phyloP scores from a whole-genome alignment of 768 basidiomycete genomes.

The Inosperma sp. region DNA sequence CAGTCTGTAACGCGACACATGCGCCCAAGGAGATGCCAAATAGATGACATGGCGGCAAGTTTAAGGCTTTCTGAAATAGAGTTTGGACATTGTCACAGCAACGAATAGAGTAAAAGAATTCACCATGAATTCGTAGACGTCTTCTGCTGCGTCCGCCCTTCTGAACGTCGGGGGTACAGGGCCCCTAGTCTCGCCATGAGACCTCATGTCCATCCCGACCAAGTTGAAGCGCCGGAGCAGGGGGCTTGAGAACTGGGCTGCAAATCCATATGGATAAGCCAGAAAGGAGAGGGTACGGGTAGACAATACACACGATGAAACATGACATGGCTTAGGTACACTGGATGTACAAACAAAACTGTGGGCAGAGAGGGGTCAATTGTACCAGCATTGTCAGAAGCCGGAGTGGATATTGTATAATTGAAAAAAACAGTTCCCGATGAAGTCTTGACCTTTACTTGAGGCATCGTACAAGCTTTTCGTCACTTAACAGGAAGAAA shows the following conservation, averaged over 20 bases:
- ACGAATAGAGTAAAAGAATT: conserved; percentile 2
- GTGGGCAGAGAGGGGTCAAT: conserved; percentile 32
- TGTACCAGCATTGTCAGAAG: conserved; percentile 21
- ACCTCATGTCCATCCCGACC: conserved; percentile 30
- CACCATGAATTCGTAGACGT: conserved; percentile 35
- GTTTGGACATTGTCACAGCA: not conserved
- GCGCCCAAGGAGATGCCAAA: conserved; percentile 36
- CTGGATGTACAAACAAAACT: conserved; percentile 34
- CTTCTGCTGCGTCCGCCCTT: conserved; percentile 30
- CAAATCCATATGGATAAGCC: not conserved
- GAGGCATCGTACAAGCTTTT: no score
- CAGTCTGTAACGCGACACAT: conserved; percentile 30
- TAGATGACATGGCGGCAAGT: conserved; percentile 36
- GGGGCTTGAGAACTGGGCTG: conserved; percentile 32
- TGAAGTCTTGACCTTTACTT: conserved; percentile 25
- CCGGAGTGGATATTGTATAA: conserved; percentile 37
- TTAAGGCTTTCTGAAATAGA: conserved; percentile 30
- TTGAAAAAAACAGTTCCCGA: conserved; percentile 29
- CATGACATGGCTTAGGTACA: conserved; percentile 29
- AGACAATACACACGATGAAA: conserved; percentile 32
- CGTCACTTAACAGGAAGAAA: no score
- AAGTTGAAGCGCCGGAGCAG: conserved; percentile 36
- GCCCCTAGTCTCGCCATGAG: conserved; percentile 32
- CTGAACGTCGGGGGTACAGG: conserved; percentile 24
- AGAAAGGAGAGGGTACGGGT: not conserved